phyloP scores from a whole-genome alignment of 768 basidiomycete genomes.

The Serpula lacrymans region DNA sequence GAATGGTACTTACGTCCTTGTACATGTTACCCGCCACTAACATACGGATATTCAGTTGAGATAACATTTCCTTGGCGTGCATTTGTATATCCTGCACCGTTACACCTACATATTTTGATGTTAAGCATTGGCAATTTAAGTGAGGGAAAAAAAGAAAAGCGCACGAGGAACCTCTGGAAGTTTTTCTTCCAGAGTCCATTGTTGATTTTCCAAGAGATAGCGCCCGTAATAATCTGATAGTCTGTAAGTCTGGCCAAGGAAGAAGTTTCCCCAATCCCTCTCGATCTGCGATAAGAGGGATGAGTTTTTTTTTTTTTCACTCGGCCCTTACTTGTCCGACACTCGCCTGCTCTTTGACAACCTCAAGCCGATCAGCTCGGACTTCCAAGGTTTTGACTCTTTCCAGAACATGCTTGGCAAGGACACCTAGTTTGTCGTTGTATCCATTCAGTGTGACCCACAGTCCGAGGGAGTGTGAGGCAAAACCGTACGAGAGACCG shows the following conservation, averaged over 20 bases:
- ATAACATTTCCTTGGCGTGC: constrained; percentile 59
- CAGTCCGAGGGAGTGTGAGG: constrained; percentile 61
- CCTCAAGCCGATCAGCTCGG: constrained; percentile 65
- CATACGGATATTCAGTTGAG: constrained; percentile 63
- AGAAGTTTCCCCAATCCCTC: constrained; percentile 83
- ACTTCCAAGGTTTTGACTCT: constrained; percentile 63
- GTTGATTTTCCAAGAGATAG: constrained; percentile 65
- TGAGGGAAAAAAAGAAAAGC: constrained; percentile 22
- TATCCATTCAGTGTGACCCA: constrained; percentile 75
- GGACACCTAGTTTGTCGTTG: constrained; percentile 83
- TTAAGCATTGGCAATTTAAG: background rate
- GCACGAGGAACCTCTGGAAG: constrained; percentile 70
- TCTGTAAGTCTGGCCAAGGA: constrained; percentile 77
- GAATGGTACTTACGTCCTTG: constrained; percentile 58
- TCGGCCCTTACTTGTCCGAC: too few species aligned
- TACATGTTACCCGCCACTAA: constrained; percentile 83
- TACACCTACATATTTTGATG: constrained; percentile 45
- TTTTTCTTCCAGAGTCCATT: constrained; percentile 78
- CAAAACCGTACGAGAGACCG: constrained; percentile 73
- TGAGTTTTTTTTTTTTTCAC: constrained; percentile 4
- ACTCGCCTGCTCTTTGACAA: constrained; percentile 82
- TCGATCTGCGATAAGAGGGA: constrained; percentile 46
- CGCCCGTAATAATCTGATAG: constrained; percentile 74
- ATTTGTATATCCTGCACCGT: constrained; percentile 65
- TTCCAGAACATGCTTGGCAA: constrained; percentile 69